These are phyloP conservation scores for Fusarium fracticaudum DNA, from an alignment of 2,329 filamentous ascomycete genomes.

Conservation along the genomic window DNA sequence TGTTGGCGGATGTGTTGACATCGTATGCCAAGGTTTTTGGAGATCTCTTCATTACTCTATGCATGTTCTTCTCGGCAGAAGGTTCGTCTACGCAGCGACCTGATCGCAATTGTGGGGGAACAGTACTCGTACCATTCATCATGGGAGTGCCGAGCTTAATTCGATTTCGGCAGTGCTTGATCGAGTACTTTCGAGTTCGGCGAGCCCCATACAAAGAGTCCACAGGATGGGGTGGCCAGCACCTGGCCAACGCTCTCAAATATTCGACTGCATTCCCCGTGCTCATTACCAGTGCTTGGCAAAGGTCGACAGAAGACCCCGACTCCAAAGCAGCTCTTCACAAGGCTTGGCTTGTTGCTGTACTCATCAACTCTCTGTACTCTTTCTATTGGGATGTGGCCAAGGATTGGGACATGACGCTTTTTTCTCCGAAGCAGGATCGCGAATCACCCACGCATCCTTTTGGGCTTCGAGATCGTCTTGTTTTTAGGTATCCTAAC, in stretches of 20 bases:
- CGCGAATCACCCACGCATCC: constrained; percentile 73
- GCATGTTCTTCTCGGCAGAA: constrained; percentile 84
- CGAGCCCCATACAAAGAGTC: constrained; percentile 64
- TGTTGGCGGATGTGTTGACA: constrained; percentile 93
- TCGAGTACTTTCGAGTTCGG: constrained; percentile 81
- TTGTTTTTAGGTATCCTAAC: constrained; percentile 75
- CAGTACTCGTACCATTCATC: constrained; percentile 82
- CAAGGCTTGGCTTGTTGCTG: constrained; percentile 74
- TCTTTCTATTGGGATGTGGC: constrained; percentile 99
- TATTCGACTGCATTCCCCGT: constrained; percentile 96
- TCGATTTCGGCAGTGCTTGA: constrained; percentile 90
- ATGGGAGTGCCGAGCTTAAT: constrained; percentile 86
- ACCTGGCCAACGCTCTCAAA: constrained; percentile 93
- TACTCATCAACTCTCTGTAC: constrained; percentile 86
- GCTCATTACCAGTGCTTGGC: constrained; percentile 79
- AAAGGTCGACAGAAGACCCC: constrained; percentile 66
- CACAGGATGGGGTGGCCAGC: constrained; percentile 81
- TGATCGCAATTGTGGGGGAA: constrained; percentile 82
- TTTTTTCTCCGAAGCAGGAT: constrained; percentile 71
- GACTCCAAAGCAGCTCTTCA: constrained; percentile 57
- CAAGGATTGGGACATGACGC: constrained; percentile 94
- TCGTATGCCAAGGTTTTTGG: constrained; percentile 93
- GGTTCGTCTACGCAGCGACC: constrained; percentile 82
- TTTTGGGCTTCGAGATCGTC: constrained; percentile 78
- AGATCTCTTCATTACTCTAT: constrained; percentile 87